Conservation (phyloP, 2,329 filamentous ascomycete species). For the Hypoxylon sp. region DNA sequence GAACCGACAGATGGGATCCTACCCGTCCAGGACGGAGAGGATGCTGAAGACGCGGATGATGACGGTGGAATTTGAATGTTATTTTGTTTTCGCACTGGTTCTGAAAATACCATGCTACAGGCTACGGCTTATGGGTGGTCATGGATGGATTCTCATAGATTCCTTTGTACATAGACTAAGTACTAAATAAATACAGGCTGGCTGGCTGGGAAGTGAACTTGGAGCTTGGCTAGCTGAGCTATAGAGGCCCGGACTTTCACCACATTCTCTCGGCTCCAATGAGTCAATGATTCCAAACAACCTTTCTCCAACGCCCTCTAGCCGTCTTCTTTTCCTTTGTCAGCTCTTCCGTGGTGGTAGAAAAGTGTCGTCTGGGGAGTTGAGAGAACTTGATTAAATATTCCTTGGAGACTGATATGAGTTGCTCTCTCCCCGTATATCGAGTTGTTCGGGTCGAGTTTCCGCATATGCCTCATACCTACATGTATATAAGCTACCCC, state of each 20-base stretch:
- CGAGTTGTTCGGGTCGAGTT: too few species aligned
- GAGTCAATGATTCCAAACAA: neutral
- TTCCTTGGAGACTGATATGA: too few species aligned
- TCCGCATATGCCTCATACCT: too few species aligned
- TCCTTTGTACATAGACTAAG: conserved; percentile 23
- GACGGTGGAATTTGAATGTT: conserved; percentile 37
- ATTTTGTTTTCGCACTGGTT: neutral
- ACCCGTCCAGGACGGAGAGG: conserved; percentile 58
- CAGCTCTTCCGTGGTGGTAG: too few species aligned
- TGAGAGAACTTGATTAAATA: too few species aligned
- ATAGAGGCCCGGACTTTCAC: neutral
- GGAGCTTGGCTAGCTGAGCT: conserved; percentile 4
- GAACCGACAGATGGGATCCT: conserved; percentile 67
- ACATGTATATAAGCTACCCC: too few species aligned
- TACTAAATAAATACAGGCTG: neutral
- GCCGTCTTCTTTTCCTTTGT: neutral
- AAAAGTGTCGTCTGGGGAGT: too few species aligned
- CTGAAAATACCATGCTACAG: neutral
- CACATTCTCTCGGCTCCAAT: neutral
- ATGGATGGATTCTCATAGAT: conserved; percentile 11
- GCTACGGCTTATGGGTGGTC: neutral
- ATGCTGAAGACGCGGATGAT: conserved; percentile 59
- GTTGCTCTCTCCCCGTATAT: too few species aligned
- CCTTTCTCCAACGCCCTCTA: neutral
- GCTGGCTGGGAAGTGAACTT: neutral